Conservation (phyloP, 2,329 filamentous ascomycete species). For the Phialophora expanda region DNA sequence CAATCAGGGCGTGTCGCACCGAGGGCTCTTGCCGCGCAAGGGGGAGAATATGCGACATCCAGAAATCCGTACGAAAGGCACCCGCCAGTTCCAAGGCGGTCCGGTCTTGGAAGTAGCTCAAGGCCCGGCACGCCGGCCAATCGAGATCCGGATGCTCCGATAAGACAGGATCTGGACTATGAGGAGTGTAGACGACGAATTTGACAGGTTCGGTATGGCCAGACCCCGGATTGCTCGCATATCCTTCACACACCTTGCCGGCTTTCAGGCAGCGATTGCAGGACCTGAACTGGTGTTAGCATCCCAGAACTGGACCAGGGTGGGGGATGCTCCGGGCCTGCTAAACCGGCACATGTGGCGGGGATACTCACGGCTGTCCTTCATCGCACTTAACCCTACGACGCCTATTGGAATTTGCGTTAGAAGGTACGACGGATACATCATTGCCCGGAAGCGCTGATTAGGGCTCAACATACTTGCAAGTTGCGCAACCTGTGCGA, state of each 20-base stretch:
- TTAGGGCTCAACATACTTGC: constrained; percentile 30
- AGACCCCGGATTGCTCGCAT: constrained; percentile 24
- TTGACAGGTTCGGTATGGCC: constrained; percentile 12
- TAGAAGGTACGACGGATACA: not conserved
- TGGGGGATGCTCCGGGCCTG: too few relatives aligned
- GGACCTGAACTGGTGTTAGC: too few relatives aligned
- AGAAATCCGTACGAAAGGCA: constrained; percentile 41
- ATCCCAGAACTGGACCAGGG: too few relatives aligned
- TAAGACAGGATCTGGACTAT: constrained; percentile 6
- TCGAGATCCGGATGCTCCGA: constrained; percentile 28
- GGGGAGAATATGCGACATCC: constrained; percentile 39
- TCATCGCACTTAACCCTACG: constrained; percentile 43
- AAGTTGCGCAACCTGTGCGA: constrained; percentile 34
- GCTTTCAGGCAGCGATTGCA: constrained; percentile 42
- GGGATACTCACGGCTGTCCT: constrained; percentile 30
- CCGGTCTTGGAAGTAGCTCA: constrained; percentile 41
- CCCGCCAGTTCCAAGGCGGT: constrained; percentile 40
- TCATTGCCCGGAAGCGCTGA: not conserved
- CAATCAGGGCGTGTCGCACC: constrained; percentile 42
- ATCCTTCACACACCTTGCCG: constrained; percentile 42
- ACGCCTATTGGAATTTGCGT: constrained; percentile 12
- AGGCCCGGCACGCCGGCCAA: constrained; percentile 38
- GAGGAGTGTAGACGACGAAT: constrained; percentile 31
- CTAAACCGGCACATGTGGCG: too few relatives aligned
- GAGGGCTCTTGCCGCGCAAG: constrained; percentile 40